Evolutionary conservation across 129 eudicot genomes (phyloP).

Genomic region (Gnaphalium uliginosum): DNA sequence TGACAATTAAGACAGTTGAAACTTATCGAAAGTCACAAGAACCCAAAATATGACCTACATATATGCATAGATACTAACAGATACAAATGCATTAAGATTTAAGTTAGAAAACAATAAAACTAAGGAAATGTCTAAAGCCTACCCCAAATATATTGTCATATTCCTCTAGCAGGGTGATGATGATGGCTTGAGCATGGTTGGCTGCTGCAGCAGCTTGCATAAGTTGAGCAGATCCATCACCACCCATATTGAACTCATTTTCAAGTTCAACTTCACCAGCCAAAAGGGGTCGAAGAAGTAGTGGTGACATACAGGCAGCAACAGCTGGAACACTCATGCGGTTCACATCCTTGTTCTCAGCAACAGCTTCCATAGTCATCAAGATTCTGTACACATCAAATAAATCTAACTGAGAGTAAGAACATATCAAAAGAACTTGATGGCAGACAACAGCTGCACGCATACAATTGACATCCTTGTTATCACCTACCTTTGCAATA

Average conservation of each 20-base stretch:
- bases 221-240: slow-evolving; percentile 89
- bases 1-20: neutral
- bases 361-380: slow-evolving; percentile 84
- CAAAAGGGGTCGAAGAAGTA: slow-evolving; percentile 94
- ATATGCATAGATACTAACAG: neutral
- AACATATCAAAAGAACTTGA: neutral
- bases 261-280: slow-evolving; percentile 98
- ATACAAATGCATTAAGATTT: too few species aligned
- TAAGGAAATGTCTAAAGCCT: slow-evolving; percentile 20
- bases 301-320: slow-evolving; percentile 99
- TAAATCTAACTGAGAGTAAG: neutral
- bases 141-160: slow-evolving; percentile 95
- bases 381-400: slow-evolving; percentile 59
- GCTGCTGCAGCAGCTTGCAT: slow-evolving; percentile 99
- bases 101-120: neutral
- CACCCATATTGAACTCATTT: slow-evolving; percentile 71
- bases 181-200: slow-evolving; percentile 96
- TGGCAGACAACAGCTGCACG: neutral
- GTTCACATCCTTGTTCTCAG: slow-evolving; percentile 65
- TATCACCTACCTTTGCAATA: slow-evolving; percentile 72
- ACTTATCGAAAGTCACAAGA: neutral
- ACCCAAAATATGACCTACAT: neutral
- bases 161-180: slow-evolving; percentile 84
- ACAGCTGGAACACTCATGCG: slow-evolving; percentile 93
- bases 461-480: neutral